phyloP scores from a whole-genome alignment of 805 yeast genomes.

The Suhomyces canberraensis region DNA sequence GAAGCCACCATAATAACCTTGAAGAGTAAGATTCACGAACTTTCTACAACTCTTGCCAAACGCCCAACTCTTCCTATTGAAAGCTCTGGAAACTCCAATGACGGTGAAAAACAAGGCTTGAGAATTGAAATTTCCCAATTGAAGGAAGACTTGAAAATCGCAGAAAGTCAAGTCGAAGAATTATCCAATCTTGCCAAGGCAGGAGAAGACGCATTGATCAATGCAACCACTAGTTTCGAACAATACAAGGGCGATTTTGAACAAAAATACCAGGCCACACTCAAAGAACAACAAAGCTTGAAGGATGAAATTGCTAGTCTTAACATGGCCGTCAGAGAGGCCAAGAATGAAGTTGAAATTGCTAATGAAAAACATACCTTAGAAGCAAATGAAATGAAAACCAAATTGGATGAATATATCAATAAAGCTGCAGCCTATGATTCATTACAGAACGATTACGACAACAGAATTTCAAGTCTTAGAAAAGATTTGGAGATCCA shows the following conservation, averaged over 20 bases:
- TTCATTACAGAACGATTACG: conserved; percentile 29
- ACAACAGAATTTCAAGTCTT: conserved; percentile 25
- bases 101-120: conserved; percentile 8
- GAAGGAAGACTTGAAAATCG: conserved; percentile 51
- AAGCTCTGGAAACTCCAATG: conserved; percentile 3
- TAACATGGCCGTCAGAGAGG: conserved; percentile 5
- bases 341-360: conserved; percentile 19
- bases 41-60: conserved; percentile 4
- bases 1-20: conserved; percentile 37
- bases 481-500: conserved; percentile 39
- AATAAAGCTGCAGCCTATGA: conserved; percentile 35
- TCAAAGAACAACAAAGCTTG: conserved; percentile 23
- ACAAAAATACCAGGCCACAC: conserved; percentile 16
- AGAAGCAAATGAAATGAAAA: conserved; percentile 26
- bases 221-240: conserved; percentile 54
- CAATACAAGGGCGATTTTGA: conserved; percentile 27
- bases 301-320: conserved; percentile 11
- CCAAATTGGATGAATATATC: conserved; percentile 18
- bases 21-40: conserved; percentile 29
- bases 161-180: conserved; percentile 57
- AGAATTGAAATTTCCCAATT: conserved; percentile 43
- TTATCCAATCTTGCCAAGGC: conserved; percentile 60
- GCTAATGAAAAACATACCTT: conserved; percentile 16
- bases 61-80: conserved; percentile 4
- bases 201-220: conserved; percentile 61